Conservation (phyloP, 495 filamentous ascomycete species). For the Cercophora scortea region DNA sequence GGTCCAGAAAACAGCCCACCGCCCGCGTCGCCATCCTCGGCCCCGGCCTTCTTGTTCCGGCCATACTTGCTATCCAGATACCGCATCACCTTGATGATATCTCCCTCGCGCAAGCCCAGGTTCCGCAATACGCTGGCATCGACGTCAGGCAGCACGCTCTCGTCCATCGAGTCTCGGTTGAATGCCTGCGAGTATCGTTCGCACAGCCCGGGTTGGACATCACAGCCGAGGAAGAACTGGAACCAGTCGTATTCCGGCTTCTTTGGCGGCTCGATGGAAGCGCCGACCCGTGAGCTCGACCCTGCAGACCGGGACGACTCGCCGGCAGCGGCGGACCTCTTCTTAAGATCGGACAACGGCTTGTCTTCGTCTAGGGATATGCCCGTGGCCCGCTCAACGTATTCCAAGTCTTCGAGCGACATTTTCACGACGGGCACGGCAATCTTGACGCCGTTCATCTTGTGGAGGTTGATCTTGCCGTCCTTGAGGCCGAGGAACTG, state of each 20-base stretch:
- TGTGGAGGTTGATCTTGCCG: constrained; percentile 96
- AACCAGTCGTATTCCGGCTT: constrained; percentile 93
- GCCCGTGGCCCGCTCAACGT: constrained; percentile 80
- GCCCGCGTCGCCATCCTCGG: constrained; percentile 49
- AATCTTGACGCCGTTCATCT: constrained; percentile 96
- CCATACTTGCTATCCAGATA: constrained; percentile 74
- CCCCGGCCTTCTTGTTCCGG: constrained; percentile 57
- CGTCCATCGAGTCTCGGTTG: constrained; percentile 86
- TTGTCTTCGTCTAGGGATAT: constrained; percentile 94
- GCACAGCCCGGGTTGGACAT: constrained; percentile 83
- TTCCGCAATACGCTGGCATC: constrained; percentile 72
- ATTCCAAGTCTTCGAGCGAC: constrained; percentile 90
- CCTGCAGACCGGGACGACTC: constrained; percentile 12
- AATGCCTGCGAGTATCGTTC: constrained; percentile 91
- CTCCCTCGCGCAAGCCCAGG: constrained; percentile 86
- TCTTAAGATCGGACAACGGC: constrained; percentile 73
- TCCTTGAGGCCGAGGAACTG: constrained; percentile 92
- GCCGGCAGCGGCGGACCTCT: constrained; percentile 17
- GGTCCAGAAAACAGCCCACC: constrained; percentile 88
- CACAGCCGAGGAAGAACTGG: constrained; percentile 90
- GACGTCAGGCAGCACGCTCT: constrained; percentile 81
- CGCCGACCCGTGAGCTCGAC: constrained; percentile 29
- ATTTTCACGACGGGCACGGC: constrained; percentile 92
- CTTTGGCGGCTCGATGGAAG: constrained; percentile 45
- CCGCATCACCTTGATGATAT: constrained; percentile 92